Evolutionary conservation across 208 protist genomes (phyloP).

Genomic region (Crithidia thermophila): DNA sequence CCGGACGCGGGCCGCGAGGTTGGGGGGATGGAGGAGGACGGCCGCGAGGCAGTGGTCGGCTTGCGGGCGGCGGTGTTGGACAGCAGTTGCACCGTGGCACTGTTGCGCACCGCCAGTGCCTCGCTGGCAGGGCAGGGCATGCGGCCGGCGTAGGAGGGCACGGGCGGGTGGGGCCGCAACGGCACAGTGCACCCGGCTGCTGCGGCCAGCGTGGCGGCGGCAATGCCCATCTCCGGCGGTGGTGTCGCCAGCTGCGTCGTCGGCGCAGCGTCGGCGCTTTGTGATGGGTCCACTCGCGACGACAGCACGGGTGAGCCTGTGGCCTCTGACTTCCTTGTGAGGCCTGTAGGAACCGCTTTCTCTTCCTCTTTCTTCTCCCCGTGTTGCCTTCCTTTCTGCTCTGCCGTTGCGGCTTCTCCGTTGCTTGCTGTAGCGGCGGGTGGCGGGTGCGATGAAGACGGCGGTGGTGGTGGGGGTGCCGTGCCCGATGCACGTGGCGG

Average conservation of each 20-base stretch:
- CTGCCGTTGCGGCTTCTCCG: neutral
- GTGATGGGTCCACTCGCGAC: too few species aligned
- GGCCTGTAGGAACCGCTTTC: neutral
- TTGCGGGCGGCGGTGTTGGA: neutral
- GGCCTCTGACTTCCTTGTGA: too few species aligned
- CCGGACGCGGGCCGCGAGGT: constrained; percentile 17
- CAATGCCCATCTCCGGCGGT: too few species aligned
- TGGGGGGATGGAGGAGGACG: neutral
- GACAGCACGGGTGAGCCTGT: too few species aligned
- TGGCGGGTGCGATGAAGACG: too few species aligned
- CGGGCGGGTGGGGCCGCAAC: neutral
- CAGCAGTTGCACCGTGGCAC: constrained; percentile 20
- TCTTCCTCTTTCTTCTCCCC: neutral
- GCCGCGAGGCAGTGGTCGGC: neutral
- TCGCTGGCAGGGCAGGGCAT: constrained; percentile 24
- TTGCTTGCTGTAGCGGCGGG: too few species aligned
- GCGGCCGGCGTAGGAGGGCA: constrained; percentile 20
- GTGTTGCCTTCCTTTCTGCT: neutral
- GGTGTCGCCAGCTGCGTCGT: too few species aligned
- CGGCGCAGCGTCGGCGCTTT: too few species aligned
- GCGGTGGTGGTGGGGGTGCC: too few species aligned
- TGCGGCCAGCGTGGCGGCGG: too few species aligned
- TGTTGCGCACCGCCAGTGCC: constrained; percentile 25
- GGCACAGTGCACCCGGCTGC: neutral
- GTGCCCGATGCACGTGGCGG: neutral